Evolutionary conservation across 2,329 filamentous ascomycete species (phyloP).

Genomic region (Hymenoscyphus repandus): DNA sequence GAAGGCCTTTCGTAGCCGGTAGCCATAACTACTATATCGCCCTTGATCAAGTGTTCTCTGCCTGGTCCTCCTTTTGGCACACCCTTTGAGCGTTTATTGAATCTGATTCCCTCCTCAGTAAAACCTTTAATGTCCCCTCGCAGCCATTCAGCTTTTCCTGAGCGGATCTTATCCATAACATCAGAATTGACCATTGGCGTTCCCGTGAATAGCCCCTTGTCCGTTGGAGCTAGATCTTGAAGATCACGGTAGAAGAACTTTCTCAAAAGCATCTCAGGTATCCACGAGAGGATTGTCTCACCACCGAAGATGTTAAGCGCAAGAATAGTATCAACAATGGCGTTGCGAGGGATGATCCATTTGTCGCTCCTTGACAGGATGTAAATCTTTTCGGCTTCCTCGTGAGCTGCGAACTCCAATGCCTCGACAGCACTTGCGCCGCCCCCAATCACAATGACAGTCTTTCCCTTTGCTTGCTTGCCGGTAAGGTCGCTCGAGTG

Average conservation of each 20-base stretch:
- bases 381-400: constrained; percentile 61
- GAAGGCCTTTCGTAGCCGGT: constrained; percentile 75
- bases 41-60: constrained; percentile 57
- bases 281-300: constrained; percentile 69
- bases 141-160: constrained; percentile 70
- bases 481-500: constrained; percentile 74
- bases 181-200: constrained; percentile 87
- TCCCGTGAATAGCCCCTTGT: constrained; percentile 72
- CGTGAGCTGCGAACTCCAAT: constrained; percentile 68
- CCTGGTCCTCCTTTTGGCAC: constrained; percentile 75
- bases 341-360: constrained; percentile 81
- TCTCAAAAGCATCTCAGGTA: constrained; percentile 70
- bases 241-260: constrained; percentile 82
- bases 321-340: constrained; percentile 67
- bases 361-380: constrained; percentile 76
- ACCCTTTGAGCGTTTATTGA: constrained; percentile 67
- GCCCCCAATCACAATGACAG: constrained; percentile 69
- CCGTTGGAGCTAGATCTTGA: constrained; percentile 62
- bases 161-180: constrained; percentile 69
- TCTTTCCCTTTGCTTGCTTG: constrained; percentile 68
- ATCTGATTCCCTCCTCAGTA: constrained; percentile 56
- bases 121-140: constrained; percentile 72
- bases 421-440: constrained; percentile 80
- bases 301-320: constrained; percentile 74
- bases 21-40: constrained; percentile 76